phyloP scores from a whole-genome alignment of 768 basidiomycete species.

The Mycena albidolilacea region DNA sequence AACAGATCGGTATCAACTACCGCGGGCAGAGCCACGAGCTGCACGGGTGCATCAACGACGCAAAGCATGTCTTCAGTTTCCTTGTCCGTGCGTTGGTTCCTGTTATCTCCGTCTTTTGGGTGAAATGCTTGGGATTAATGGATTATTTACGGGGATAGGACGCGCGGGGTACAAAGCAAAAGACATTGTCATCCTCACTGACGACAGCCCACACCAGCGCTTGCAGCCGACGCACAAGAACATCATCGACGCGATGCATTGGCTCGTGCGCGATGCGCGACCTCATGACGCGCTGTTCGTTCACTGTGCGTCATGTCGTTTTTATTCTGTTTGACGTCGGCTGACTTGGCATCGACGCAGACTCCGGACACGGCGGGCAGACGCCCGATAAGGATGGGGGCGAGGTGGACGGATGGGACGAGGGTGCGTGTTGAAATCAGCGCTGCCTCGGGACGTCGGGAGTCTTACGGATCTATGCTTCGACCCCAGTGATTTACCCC shows the following conservation, averaged over 20 bases:
- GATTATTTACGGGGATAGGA: slow-evolving; percentile 39
- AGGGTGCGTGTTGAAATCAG: slow-evolving; percentile 59
- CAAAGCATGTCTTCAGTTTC: slow-evolving; percentile 77
- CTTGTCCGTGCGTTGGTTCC: slow-evolving; percentile 63
- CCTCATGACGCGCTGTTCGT: slow-evolving; percentile 84
- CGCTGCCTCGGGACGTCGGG: neutral
- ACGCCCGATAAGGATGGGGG: slow-evolving; percentile 84
- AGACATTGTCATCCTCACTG: slow-evolving; percentile 80
- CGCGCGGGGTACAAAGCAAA: slow-evolving; percentile 68
- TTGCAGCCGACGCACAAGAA: slow-evolving; percentile 62
- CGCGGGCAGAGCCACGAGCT: slow-evolving; percentile 73
- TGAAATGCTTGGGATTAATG: neutral
- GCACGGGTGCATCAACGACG: slow-evolving; percentile 88
- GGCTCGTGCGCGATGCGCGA: slow-evolving; percentile 78
- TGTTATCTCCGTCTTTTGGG: neutral
- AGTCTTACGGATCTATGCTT: neutral
- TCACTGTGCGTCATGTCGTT: slow-evolving; percentile 65
- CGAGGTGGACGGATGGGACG: slow-evolving; percentile 85
- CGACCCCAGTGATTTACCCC: slow-evolving; percentile 82
- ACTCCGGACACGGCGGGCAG: slow-evolving; percentile 98
- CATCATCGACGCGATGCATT: slow-evolving; percentile 65
- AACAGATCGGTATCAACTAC: slow-evolving; percentile 89
- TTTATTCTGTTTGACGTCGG: neutral
- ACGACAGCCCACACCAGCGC: slow-evolving; percentile 63
- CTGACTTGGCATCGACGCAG: slow-evolving; percentile 49